Evolutionary conservation across 208 protist species (phyloP).

Genomic region (Plasmodiophora brassicae): DNA sequence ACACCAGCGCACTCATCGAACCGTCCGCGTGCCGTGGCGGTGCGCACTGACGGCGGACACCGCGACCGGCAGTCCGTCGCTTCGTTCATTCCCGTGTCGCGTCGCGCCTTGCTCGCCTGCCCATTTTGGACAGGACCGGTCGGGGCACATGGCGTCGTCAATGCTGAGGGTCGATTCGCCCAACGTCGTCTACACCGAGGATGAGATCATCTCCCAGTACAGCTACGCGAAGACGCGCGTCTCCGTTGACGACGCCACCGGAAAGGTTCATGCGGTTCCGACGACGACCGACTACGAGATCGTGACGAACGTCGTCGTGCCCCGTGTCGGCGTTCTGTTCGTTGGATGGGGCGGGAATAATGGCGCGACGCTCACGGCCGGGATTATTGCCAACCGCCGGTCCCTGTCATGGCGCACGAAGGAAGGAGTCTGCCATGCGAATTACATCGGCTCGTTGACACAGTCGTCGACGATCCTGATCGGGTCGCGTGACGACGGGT

Average conservation of each 20-base stretch:
- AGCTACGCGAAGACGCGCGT: neutral
- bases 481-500: slow-evolving; percentile 70
- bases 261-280: neutral
- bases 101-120: too few species aligned
- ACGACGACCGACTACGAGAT: neutral
- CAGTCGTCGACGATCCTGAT: slow-evolving; percentile 89
- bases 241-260: neutral
- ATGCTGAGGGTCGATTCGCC: neutral
- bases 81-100: too few species aligned
- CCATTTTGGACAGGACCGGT: too few species aligned
- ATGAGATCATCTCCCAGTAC: neutral
- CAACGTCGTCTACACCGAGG: neutral
- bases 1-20: too few species aligned
- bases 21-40: too few species aligned
- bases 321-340: slow-evolving; percentile 78
- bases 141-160: too few species aligned
- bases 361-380: slow-evolving; percentile 92
- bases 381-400: slow-evolving; percentile 84
- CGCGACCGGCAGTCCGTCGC: too few species aligned
- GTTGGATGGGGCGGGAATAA: slow-evolving; percentile 97
- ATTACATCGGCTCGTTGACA: slow-evolving; percentile 92
- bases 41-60: too few species aligned
- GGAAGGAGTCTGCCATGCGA: too few species aligned
- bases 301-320: too few species aligned
- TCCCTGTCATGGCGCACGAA: slow-evolving; percentile 85